Conservation (phyloP, 1,284 basidiomycete genomes). For the Phellopilus nigrolimitatus region DNA sequence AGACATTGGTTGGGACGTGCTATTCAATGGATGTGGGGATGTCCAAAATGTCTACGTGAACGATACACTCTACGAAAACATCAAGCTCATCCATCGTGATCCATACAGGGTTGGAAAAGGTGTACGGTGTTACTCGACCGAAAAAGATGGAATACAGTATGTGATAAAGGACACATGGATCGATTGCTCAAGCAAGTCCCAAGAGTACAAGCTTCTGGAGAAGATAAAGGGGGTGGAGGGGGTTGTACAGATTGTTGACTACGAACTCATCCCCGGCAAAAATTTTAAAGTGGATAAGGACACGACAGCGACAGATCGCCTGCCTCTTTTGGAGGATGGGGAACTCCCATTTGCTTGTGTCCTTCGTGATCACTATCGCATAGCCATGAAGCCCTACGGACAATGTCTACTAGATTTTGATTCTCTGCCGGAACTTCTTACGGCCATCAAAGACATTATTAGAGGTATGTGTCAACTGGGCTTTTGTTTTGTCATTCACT, state of each 20-base stretch:
- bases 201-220: neutral
- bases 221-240: neutral
- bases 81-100: neutral
- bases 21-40: neutral
- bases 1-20: neutral
- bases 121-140: no score
- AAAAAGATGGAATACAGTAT: neutral
- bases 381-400: no score
- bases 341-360: neutral
- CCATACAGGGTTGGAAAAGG: neutral
- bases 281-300: neutral
- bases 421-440: neutral
- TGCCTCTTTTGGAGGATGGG: neutral
- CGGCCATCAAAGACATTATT: constrained; percentile 1
- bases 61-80: neutral
- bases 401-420: neutral
- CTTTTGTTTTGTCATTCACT: neutral
- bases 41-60: no score
- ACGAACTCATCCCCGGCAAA: neutral
- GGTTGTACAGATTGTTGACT: neutral
- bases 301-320: neutral
- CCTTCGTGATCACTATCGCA: neutral
- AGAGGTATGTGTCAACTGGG: neutral
- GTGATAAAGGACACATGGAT: constrained; percentile 1
- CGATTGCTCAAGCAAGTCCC: neutral